These are phyloP conservation scores for Thuidium tamariscinum DNA, from an alignment of 225 moss, liverwort and hornwort species.

Conservation along the genomic window DNA sequence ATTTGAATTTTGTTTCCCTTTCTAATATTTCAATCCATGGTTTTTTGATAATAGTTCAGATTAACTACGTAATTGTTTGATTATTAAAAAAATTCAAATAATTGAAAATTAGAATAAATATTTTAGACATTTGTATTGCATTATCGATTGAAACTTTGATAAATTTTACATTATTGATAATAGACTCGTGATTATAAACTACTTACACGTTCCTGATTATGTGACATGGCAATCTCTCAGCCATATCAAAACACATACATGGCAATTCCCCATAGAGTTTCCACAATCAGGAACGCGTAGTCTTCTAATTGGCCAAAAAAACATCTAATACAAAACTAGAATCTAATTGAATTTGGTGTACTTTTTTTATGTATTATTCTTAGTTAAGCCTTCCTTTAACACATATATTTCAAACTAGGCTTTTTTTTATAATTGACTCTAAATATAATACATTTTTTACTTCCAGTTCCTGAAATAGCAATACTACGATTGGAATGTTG, in stretches of 20 bases:
- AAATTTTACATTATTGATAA: too few relatives aligned
- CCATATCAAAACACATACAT: too few relatives aligned
- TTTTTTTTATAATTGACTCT: too few relatives aligned
- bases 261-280: too few relatives aligned
- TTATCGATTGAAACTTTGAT: too few relatives aligned
- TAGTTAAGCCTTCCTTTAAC: neutral
- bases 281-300: too few relatives aligned
- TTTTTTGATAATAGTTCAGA: fast-evolving
- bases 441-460: neutral
- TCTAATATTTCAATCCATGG: neutral
- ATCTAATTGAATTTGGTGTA: neutral
- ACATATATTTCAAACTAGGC: fast-evolving
- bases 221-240: too few relatives aligned
- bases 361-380: neutral
- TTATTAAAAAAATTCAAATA: neutral
- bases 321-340: too few relatives aligned
- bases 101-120: neutral
- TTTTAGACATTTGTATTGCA: neutral
- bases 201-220: too few relatives aligned
- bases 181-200: too few relatives aligned
- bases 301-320: too few relatives aligned
- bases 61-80: neutral
- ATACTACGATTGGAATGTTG: conserved; percentile 34
- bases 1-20: neutral
- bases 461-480: conserved; percentile 27